Evolutionary conservation across 2,329 filamentous ascomycete species (phyloP), one percentile per base, ranked within the genome.

Genomic region (Fusarium pilosicola): DNA sequence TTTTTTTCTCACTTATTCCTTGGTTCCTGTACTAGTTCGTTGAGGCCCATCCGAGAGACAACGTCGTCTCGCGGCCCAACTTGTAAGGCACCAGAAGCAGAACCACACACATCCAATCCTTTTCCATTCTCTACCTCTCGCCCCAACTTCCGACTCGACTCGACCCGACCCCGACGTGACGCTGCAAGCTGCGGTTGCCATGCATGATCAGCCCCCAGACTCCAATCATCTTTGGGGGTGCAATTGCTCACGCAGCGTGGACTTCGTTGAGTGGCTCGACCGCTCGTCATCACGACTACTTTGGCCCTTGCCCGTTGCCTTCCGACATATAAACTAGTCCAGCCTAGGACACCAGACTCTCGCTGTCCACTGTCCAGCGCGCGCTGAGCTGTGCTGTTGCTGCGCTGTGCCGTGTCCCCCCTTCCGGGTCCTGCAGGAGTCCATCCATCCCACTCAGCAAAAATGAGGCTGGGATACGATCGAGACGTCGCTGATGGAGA

Each of bases 381-480:
- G 62, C 62, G 54, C 39, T 67, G 39, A 63, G 73, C 48, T 68
- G 63, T 44, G 70, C 78, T 78, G 80, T 68, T 68, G 65, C 78
- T 62, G 77, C 76, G 70, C 78, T 76, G 80, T 71, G 58, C 65
- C 63, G n/a, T 60, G 59, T 52, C 24, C 69, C 58, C 57, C 55
- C 51, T 57, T 68, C 59, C 38, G 62, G 73, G 61, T 58, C 65
- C 66, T 70, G 67, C 67, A 70, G 66, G 36, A 70, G 66, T 39
- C 65, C 65, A 62, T 72, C 67, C 65, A 62, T 72, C 67, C 65
- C 56, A 69, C 65, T 60, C 65, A 55, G 69, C 61, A 62, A 78
- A 77, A 75, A 80, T 81, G 79, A 78, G 79, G 78, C 78, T 79
- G 69, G 76, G 76, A 71, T 78, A 77, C 41, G 72, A 76, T 69